Evolutionary conservation across 139 green algal species (phyloP), one percentile per base, ranked within the genome.

Genomic region (Picochlorum costavermella): DNA sequence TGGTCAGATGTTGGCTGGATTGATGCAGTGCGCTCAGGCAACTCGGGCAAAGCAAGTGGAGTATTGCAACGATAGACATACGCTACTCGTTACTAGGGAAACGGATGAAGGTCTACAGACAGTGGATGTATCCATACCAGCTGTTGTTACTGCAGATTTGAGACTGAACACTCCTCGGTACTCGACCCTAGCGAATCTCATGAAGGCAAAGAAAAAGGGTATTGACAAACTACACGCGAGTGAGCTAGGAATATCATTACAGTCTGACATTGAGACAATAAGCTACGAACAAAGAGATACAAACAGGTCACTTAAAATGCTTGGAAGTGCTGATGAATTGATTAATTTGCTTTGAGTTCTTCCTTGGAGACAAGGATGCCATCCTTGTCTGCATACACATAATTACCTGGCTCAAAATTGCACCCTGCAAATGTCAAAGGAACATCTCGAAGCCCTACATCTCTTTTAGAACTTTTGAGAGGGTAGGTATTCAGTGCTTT

Each of bases 151-250:
- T 0, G 75, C 85, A 6, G 92, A 98, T 71, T 73, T 98, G 56
- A 74, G 92, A 11, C 79, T 98, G 28, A 98, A 98, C 70, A 83
- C 88, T 63, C 92, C 92, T 2, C 63, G 91, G 26, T 97, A 96
- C 59, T 84, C 90, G 28, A 94, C 87, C 12, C 75, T 98, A 65
- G 87, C 90, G 6, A 89, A 88, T 65, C 92, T 95, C 50, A 96
- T 97, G 85, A 89, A 90, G 49, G 87, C 91, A 36, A 97, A 95
- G 76, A 95, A 94, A 76, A 90, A 90, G 66, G 59, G 73, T 0
- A 90, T 97, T 48, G 75, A 87, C 46, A 59, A 55, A 43, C 20
- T 82, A 2, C 70, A 62, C 2, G 67, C 77, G 17, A 56, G 80
- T 40, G 33, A 40, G 55, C 72, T 68, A 53, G n/a, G 17, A 53